Base-by-base conservation (phyloP, 2,329 filamentous ascomycete species). In the Colletotrichum sp. region DNA sequence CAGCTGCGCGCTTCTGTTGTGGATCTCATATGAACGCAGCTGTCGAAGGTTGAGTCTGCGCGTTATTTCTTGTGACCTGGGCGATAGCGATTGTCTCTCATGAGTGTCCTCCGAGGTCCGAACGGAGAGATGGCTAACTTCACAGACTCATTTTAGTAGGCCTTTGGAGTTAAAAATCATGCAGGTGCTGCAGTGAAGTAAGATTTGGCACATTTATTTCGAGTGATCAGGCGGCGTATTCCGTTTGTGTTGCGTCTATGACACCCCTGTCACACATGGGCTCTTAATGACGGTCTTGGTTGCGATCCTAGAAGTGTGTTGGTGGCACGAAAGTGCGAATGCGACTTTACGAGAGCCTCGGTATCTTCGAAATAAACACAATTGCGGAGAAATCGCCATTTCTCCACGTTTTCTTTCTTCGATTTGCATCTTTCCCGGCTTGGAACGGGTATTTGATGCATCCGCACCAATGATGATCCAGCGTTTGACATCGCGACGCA, bases 101-200 rank as follows among this genome's bases (percentile, higher is more conserved):
- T 5, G n/a, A 6, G 0, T 12, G 18, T n/a, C 18, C 9, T n/a
- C 18, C 8, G 18, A 0, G 9, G 9, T 18, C 18, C 9, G 0
- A 49, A 1, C 2, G 2, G 0, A 12, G 18, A 49, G 8, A n/a
- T 49, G 18, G 39, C 18, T 0, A n/a, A n/a, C 4, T n/a, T n/a
- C 18, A 1, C 9, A 10, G 39, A n/a, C 39, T 49, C 39, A 12
- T n/a, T 6, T 34, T 34, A 34, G 32, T 34, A 7, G 3, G 32
- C 32, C 32, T 34, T 34, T 34, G 0, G 13, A 34, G 32, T 15
- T 6, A 34, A 7, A 15, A 1, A 0, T 34, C 13, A 34, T 7
- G 3, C 2, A 34, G 13, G 32, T 34, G 1, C 32, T 15, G 32
- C 32, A 34, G 6, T 7, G 32, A 34, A 34, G 6, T 34, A 15